These are phyloP conservation scores for Pestalotiopsis sp. DNA, from an alignment of 2,329 filamentous ascomycete species.

Conservation along the genomic window DNA sequence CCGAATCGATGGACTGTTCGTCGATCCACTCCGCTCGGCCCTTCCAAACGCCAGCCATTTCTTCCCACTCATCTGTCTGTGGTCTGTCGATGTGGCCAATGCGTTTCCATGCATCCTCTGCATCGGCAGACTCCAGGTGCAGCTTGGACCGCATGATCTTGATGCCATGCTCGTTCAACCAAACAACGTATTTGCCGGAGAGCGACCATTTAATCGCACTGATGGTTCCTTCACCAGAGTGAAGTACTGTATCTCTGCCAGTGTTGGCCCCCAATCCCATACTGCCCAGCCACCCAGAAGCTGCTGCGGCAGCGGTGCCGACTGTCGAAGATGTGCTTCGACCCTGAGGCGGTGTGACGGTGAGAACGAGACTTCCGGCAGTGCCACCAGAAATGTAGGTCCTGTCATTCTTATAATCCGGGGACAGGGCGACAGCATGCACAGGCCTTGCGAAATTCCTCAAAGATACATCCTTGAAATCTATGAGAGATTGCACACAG, in stretches of 20 bases:
- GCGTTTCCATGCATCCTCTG: conserved; percentile 89
- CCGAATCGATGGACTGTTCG: conserved; percentile 74
- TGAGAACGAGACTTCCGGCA: conserved; percentile 85
- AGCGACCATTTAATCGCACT: conserved; percentile 93
- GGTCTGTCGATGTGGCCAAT: conserved; percentile 92
- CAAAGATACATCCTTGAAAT: conserved; percentile 86
- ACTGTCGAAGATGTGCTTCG: conserved; percentile 87
- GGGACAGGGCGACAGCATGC: conserved; percentile 90
- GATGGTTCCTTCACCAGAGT: conserved; percentile 90
- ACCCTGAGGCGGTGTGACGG: conserved; percentile 77
- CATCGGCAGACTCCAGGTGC: conserved; percentile 74
- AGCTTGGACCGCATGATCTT: conserved; percentile 95
- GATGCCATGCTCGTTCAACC: conserved; percentile 96
- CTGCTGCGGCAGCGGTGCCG: conserved; percentile 77
- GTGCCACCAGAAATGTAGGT: conserved; percentile 90
- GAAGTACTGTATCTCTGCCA: conserved; percentile 83
- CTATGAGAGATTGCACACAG: conserved; percentile 84
- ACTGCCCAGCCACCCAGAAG: conserved; percentile 88
- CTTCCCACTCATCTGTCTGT: conserved; percentile 85
- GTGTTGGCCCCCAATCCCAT: conserved; percentile 79
- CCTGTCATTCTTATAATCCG: conserved; percentile 87
- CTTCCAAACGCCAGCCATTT: conserved; percentile 96
- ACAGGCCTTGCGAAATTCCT: conserved; percentile 94
- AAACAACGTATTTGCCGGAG: conserved; percentile 88
- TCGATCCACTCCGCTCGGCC: conserved; percentile 92